Conservation (phyloP, 1,284 basidiomycete genomes). For the Vanrija sp. region DNA sequence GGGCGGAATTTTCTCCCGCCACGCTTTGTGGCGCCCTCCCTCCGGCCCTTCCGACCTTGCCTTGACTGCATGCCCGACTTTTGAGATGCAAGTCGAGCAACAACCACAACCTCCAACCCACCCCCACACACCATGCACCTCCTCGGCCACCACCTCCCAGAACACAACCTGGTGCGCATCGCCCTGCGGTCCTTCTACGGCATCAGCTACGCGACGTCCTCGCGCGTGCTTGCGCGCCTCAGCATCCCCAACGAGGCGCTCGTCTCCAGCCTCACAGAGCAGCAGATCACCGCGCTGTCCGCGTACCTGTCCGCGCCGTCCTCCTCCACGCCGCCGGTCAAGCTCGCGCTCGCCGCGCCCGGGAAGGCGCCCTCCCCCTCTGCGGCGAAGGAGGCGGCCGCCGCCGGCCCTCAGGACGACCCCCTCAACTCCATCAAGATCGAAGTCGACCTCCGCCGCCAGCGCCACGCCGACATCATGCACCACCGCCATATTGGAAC, state of each 20-base stretch:
- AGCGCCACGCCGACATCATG: constrained; percentile 52
- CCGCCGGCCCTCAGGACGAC: constrained; percentile 20
- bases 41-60: background rate
- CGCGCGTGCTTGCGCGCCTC: constrained; percentile 52
- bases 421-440: constrained; percentile 52
- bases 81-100: background rate
- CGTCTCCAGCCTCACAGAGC: constrained; percentile 50
- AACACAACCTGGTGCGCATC: constrained; percentile 52
- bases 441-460: constrained; percentile 54
- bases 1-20: background rate
- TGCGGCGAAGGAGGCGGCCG: constrained; percentile 6
- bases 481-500: constrained; percentile 55
- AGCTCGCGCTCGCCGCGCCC: constrained; percentile 1
- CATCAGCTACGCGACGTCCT: constrained; percentile 50
- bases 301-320: constrained; percentile 55
- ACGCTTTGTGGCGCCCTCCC: background rate
- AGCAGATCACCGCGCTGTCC: constrained; percentile 54
- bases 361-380: background rate
- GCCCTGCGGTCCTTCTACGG: constrained; percentile 56
- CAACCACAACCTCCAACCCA: background rate
- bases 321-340: constrained; percentile 27
- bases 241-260: constrained; percentile 51
- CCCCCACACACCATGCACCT: constrained; percentile 42
- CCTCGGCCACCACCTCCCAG: constrained; percentile 51
- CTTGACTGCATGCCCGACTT: too few species aligned